Conservation (phyloP, 2,329 filamentous ascomycete species). For the Corniculantispora saksenae region DNA sequence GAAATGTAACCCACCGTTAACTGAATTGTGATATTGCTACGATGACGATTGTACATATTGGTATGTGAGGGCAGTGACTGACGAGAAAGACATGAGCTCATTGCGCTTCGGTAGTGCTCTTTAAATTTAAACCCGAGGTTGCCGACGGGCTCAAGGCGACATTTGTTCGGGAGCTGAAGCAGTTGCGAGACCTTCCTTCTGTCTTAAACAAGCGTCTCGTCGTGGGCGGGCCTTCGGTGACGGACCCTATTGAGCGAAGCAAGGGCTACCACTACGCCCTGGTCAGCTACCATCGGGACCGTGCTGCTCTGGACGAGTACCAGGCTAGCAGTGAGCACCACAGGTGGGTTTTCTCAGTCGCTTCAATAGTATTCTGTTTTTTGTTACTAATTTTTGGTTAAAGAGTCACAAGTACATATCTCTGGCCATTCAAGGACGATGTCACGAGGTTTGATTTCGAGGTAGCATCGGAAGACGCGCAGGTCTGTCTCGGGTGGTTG, state of each 20-base stretch:
- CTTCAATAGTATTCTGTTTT: neutral
- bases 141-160: constrained; percentile 42
- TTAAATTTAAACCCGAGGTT: constrained; percentile 49
- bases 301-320: constrained; percentile 48
- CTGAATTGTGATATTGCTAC: neutral
- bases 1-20: neutral
- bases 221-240: constrained; percentile 55
- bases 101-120: constrained; percentile 41
- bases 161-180: constrained; percentile 49
- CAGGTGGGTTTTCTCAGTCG: constrained; percentile 33
- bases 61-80: constrained; percentile 23
- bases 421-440: constrained; percentile 56
- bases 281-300: constrained; percentile 51
- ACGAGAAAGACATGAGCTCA: neutral
- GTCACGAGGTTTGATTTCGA: constrained; percentile 57
- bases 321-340: constrained; percentile 55
- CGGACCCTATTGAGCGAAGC: constrained; percentile 51
- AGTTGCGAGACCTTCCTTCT: constrained; percentile 48
- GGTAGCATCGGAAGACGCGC: constrained; percentile 42
- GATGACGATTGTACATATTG: constrained; percentile 40
- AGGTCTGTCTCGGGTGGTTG: constrained; percentile 24
- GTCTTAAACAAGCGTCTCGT: constrained; percentile 50
- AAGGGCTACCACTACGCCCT: constrained; percentile 55
- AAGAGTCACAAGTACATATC: constrained; percentile 52
- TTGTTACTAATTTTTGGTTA: neutral